Evolutionary conservation across 2,329 filamentous ascomycete species (phyloP).

Genomic region (Aspergillus floridensis): DNA sequence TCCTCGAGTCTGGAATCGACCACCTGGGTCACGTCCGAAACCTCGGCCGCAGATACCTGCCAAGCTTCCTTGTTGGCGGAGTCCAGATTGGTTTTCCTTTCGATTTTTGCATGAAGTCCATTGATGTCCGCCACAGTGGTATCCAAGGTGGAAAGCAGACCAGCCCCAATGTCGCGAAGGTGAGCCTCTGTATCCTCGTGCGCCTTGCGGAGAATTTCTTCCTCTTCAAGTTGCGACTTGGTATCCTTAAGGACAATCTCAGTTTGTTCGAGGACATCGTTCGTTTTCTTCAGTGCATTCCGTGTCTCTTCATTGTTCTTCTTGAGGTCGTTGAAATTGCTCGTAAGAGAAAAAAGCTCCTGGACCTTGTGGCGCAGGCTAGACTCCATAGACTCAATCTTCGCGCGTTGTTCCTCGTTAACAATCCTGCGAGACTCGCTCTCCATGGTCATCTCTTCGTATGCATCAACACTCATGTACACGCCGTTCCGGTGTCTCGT

Average conservation of each 20-base stretch:
- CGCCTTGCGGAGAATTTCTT: conserved; percentile 74
- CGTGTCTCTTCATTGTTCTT: conserved; percentile 82
- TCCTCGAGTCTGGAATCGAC: conserved; percentile 73
- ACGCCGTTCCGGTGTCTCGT: conserved; percentile 93
- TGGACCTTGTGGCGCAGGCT: conserved; percentile 92
- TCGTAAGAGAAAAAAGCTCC: conserved; percentile 82
- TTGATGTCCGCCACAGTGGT: conserved; percentile 77
- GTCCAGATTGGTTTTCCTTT: conserved; percentile 80
- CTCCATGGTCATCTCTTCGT: conserved; percentile 86
- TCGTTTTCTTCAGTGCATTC: conserved; percentile 71
- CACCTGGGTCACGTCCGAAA: conserved; percentile 70
- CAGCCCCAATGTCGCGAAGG: conserved; percentile 68
- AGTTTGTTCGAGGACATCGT: conserved; percentile 79
- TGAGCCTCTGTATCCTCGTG: conserved; percentile 81
- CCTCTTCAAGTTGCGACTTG: conserved; percentile 71
- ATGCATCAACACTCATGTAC: conserved; percentile 83
- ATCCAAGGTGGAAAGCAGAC: conserved; percentile 74
- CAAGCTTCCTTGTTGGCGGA: conserved; percentile 74
- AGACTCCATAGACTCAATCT: conserved; percentile 86
- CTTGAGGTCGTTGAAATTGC: conserved; percentile 82
- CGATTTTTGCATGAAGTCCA: conserved; percentile 80
- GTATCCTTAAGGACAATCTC: conserved; percentile 80
- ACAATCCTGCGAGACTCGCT: conserved; percentile 90
- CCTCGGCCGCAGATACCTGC: conserved; percentile 71
- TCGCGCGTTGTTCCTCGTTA: conserved; percentile 86